Base-by-base conservation (phyloP, 305 asterid species). In the Fraxinus platypoda region DNA sequence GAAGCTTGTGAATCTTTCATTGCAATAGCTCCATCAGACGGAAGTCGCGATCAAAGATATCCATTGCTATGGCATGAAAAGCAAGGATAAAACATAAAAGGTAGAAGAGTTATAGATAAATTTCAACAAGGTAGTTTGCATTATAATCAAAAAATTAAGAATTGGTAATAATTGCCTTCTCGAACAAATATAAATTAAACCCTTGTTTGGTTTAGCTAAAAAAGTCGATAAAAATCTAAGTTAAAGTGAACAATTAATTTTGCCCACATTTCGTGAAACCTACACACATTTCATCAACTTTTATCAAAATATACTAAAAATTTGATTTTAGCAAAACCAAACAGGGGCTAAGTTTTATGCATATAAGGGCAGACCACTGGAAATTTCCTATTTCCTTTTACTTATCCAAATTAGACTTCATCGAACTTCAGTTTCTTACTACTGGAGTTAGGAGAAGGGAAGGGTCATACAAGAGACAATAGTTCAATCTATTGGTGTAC, bases 361-460 rank as follows among this genome's bases (percentile, higher is more conserved):
- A 11, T 25, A 25, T 26, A 26, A 11, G n/a, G 74, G 74, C 19
- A 25, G 17, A 66, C 35, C 35, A 26, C 35, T 25, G 33, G 35
- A 66, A 4, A 25, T 64, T 64, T 64, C 35, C n/a, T 11, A 64
- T 1, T 64, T 64, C 35, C 73, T 25, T 21, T 62, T 21, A 62
- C 30, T 21, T 0, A 62, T 62, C 72, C 31, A 62, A 62, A 62
- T 62, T 62, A 62, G 33, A 62, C 72, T 59, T 21, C 9, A 25
- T 62, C 1, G 17, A 62, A 21, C 15, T 21, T 62, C 74, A 68
- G 75, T 68, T 70, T 75, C n/a, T 49, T 74, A 71, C 35, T 68
- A 75, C 81, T 78, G 70, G 79, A 80, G 57, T 38, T 37, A 75
- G 26, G 49, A 74, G 73, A 62, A 62, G 72, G 72, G 9, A 21